Evolutionary conservation across 306 rosid species (phyloP).

Genomic region (Begonia fuchsioides): DNA sequence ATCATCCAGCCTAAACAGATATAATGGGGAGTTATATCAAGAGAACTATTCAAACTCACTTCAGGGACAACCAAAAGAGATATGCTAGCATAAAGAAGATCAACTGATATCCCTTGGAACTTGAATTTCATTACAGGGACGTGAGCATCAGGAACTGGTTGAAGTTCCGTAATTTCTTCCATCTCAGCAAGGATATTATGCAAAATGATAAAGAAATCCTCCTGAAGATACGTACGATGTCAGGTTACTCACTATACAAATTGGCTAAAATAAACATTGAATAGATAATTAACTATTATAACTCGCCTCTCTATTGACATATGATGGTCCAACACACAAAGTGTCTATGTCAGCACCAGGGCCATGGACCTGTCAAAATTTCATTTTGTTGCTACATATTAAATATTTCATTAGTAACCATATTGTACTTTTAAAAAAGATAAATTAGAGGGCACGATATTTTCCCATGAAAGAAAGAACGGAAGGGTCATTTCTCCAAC

Average conservation of each 20-base stretch:
- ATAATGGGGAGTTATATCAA: neutral
- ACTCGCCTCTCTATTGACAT: conserved; percentile 63
- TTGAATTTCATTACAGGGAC: conserved; percentile 98
- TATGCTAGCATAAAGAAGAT: conserved; percentile 86
- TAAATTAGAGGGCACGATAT: too few relatives aligned
- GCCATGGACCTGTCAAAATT: conserved; percentile 47
- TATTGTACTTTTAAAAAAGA: too few relatives aligned
- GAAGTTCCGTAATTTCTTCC: conserved; percentile 90
- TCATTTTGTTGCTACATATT: conserved; percentile 5
- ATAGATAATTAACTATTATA: neutral
- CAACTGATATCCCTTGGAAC: conserved; percentile 77
- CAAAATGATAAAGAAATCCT: conserved; percentile 72
- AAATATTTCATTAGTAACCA: neutral
- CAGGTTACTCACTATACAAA: conserved; percentile 7
- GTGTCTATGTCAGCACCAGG: conserved; percentile 90
- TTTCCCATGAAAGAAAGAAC: too few relatives aligned
- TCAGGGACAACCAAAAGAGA: conserved; percentile 82
- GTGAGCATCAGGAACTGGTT: conserved; percentile 84
- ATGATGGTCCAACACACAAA: conserved; percentile 74
- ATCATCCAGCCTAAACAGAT: neutral
- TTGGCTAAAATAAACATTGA: conserved; percentile 1
- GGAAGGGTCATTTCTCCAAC: too few relatives aligned
- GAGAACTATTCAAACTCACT: conserved; percentile 32
- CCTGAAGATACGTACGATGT: conserved; percentile 32
- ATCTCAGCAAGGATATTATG: conserved; percentile 63